Evolutionary conservation across 2,329 filamentous ascomycete species (phyloP).

Genomic region (Helotiales sp.): DNA sequence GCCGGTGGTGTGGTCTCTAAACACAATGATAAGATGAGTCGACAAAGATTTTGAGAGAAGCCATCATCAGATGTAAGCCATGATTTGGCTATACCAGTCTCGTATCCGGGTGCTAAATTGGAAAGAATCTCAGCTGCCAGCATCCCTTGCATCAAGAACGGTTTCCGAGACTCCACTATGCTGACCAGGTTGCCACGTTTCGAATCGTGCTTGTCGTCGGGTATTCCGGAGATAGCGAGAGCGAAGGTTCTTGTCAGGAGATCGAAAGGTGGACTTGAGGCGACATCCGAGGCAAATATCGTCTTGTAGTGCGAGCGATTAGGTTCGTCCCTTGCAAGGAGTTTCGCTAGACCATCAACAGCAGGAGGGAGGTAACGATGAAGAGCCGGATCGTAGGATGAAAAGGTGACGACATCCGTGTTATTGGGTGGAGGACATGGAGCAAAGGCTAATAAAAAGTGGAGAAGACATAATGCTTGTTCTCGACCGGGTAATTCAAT

Average conservation of each 20-base stretch:
- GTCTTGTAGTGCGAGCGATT: slow-evolving; percentile 83
- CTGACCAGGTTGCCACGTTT: slow-evolving; percentile 58
- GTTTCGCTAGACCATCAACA: slow-evolving; percentile 85
- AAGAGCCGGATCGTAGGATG: slow-evolving; percentile 74
- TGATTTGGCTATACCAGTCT: slow-evolving; percentile 68
- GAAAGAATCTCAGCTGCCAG: slow-evolving; percentile 87
- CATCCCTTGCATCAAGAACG: slow-evolving; percentile 88
- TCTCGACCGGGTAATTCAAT: slow-evolving; percentile 83
- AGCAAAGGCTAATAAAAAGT: slow-evolving; percentile 89
- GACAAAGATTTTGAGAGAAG: slow-evolving; percentile 77
- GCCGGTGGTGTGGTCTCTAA: slow-evolving; percentile 52
- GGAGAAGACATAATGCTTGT: slow-evolving; percentile 81
- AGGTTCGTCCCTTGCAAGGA: slow-evolving; percentile 89
- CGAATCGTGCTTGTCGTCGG: slow-evolving; percentile 59
- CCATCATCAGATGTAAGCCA: slow-evolving; percentile 86
- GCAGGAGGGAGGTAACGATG: slow-evolving; percentile 90
- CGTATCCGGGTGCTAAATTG: slow-evolving; percentile 69
- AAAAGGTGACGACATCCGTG: slow-evolving; percentile 67
- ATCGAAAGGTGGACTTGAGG: slow-evolving; percentile 66
- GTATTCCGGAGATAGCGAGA: slow-evolving; percentile 81
- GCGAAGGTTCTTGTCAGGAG: slow-evolving; percentile 85
- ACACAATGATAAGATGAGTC: slow-evolving; percentile 72
- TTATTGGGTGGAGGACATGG: slow-evolving; percentile 70
- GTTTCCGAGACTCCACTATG: slow-evolving; percentile 79
- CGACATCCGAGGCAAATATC: slow-evolving; percentile 74